Base-by-base conservation (phyloP, 2,329 filamentous ascomycete genomes). In the Colletotrichum costaricense region DNA sequence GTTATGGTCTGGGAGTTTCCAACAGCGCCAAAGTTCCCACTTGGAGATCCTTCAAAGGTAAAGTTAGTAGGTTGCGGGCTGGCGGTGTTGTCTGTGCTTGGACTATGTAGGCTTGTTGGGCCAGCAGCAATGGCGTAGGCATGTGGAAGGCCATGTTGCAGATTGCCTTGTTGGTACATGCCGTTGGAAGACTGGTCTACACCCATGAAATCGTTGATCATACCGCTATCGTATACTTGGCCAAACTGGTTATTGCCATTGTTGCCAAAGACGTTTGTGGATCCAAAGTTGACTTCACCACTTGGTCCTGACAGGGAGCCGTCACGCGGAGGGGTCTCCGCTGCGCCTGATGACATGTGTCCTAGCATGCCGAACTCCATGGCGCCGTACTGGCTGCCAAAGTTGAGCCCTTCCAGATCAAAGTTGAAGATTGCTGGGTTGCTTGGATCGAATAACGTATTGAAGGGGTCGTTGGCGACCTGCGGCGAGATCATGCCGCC, bases 381-480 rank as follows among this genome's bases (percentile, higher is more conserved):
- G 22, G 95, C 96, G 73, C 95, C 96, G 80, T 98, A 99, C 76
- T 97, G 95, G 80, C 97, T 98, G 69, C 95, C 95, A 82, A 98
- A 99, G 81, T 97, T 97, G 81, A 98, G 89, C 72, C 95, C 95
- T 68, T 97, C 95, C 12, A 98, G 90, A 81, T 98, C 95, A 82
- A 98, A 98, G 81, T 98, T 98, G 88, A 97, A 98, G 68, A 98
- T 85, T 0, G 95, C 94, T 4, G 95, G 95, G 80, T 98, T 97
- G 80, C 94, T 97, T 0, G 95, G 94, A 77, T 98, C 95, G 79
- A 98, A 98, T 35, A 97, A 88, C 68, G 89, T 85, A 52, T 87
- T 87, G 77, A 91, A 91, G 73, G 81, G 76, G 57, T 88, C 89
- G 19, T 84, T 83, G 77, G 85, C 86, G 77, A 86, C 88, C 80